Percentiles rank a stretch among this genome's conserved stretches.
Conservation (phyloP, 2,329 filamentous ascomycete genomes). For the Pleomassaria siparia region DNA sequence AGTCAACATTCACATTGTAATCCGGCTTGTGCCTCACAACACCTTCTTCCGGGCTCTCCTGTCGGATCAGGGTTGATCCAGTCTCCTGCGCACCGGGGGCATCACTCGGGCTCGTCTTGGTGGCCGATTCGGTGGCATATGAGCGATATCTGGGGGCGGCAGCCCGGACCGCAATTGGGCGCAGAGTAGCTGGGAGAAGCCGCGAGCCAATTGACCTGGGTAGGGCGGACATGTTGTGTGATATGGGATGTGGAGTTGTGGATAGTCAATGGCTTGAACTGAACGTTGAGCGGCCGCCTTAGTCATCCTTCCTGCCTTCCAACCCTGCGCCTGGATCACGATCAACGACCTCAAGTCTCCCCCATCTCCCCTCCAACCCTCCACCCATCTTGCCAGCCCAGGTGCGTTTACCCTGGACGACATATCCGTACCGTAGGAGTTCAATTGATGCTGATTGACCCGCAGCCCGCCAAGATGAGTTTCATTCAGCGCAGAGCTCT, state of each 20-base stretch:
- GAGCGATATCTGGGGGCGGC: slow-evolving; percentile 32
- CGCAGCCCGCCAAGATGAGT: slow-evolving; percentile 74
- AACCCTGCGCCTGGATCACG: slow-evolving; percentile 27
- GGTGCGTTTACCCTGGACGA: slow-evolving; percentile 27
- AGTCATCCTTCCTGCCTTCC: slow-evolving; percentile 1
- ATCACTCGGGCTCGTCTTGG: slow-evolving; percentile 40
- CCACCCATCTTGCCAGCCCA: slow-evolving; percentile 39
- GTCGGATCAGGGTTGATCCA: slow-evolving; percentile 54
- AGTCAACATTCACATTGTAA: slow-evolving; percentile 79
- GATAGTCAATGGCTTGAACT: slow-evolving; percentile 21
- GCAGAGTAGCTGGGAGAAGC: slow-evolving; percentile 40
- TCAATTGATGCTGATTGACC: slow-evolving; percentile 42
- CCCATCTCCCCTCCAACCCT: slow-evolving; percentile 37
- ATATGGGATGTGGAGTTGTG: slow-evolving; percentile 13
- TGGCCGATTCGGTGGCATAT: slow-evolving; percentile 30
- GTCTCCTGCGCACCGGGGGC: slow-evolving; percentile 37
- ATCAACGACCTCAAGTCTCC: slow-evolving; percentile 28
- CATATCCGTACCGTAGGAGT: slow-evolving; percentile 8
- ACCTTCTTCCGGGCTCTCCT: slow-evolving; percentile 53
- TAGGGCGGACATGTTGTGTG: slow-evolving; percentile 43
- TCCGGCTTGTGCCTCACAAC: slow-evolving; percentile 71
- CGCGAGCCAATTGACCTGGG: slow-evolving; percentile 45
- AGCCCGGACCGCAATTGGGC: slow-evolving; percentile 26
- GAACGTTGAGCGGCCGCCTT: slow-evolving; percentile 18
- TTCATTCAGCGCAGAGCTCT: slow-evolving; percentile 87